Evolutionary conservation across 2,329 filamentous ascomycete species (phyloP).

Genomic region (Cryphonectria radicalis): DNA sequence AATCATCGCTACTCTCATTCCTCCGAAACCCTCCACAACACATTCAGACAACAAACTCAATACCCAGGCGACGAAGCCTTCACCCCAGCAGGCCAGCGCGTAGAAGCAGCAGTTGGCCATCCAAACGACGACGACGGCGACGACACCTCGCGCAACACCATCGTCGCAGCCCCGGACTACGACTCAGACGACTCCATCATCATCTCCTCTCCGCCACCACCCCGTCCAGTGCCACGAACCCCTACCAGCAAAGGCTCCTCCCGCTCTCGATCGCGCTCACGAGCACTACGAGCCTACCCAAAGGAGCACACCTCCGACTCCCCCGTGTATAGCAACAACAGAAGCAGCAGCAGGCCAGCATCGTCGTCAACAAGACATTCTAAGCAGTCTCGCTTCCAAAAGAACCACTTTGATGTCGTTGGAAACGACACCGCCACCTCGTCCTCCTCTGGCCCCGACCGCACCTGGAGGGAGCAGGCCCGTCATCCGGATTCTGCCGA

Average conservation of each 20-base stretch:
- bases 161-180: constrained; percentile 12
- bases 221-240: constrained; percentile 9
- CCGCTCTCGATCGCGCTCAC: constrained; percentile 5
- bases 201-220: constrained; percentile 1
- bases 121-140: neutral
- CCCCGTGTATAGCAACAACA: constrained; percentile 10
- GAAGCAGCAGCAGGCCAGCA: neutral
- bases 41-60: neutral
- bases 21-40: constrained; percentile 11
- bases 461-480: constrained; percentile 25
- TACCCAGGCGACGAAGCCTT: constrained; percentile 6
- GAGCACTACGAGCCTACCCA: constrained; percentile 4
- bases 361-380: neutral
- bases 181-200: constrained; percentile 24
- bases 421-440: neutral
- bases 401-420: constrained; percentile 5
- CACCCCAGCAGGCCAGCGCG: constrained; percentile 9
- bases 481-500: constrained; percentile 20
- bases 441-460: constrained; percentile 20
- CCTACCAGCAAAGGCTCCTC: constrained; percentile 19
- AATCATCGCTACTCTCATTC: neutral
- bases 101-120: constrained; percentile 2
- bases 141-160: constrained; percentile 15
- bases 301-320: constrained; percentile 23
- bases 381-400: constrained; percentile 22